These are phyloP conservation scores for Babesia sp. DNA, from an alignment of 169 alveolate genomes.

Conservation along the genomic window DNA sequence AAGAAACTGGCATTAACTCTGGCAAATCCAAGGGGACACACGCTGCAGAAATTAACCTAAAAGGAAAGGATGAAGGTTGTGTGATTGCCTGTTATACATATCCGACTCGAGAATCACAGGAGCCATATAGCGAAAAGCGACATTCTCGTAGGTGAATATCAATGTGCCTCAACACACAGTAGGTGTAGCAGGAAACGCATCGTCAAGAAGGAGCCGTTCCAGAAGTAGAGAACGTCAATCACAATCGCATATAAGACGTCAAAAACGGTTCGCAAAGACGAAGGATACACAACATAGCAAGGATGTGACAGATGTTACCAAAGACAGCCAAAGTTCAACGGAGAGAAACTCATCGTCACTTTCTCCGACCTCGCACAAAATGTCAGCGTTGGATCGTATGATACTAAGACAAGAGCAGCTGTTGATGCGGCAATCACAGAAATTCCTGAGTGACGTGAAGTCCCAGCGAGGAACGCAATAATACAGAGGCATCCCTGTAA, in stretches of 20 bases:
- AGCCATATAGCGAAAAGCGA: not conserved
- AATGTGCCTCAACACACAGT: not conserved
- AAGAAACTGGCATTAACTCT: not conserved
- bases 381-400: constrained; percentile 64
- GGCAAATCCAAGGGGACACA: not conserved
- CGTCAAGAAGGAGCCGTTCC: constrained; percentile 2
- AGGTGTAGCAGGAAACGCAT: not conserved
- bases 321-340: not conserved
- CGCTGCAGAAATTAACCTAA: not conserved
- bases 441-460: constrained; percentile 43
- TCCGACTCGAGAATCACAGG: not conserved
- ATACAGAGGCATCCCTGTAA: not conserved
- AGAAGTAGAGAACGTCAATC: constrained; percentile 7
- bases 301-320: not conserved
- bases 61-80: not conserved
- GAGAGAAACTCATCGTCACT: not conserved
- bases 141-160: not conserved
- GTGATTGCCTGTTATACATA: constrained; percentile 12
- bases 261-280: not conserved
- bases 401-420: constrained; percentile 38
- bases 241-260: not conserved
- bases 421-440: constrained; percentile 43
- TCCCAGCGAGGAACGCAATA: not conserved
- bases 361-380: not conserved
- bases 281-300: not conserved